These are phyloP conservation scores for Scopulariopsis brevicaulis DNA, from an alignment of 2,329 filamentous ascomycete species.

Conservation along the genomic window DNA sequence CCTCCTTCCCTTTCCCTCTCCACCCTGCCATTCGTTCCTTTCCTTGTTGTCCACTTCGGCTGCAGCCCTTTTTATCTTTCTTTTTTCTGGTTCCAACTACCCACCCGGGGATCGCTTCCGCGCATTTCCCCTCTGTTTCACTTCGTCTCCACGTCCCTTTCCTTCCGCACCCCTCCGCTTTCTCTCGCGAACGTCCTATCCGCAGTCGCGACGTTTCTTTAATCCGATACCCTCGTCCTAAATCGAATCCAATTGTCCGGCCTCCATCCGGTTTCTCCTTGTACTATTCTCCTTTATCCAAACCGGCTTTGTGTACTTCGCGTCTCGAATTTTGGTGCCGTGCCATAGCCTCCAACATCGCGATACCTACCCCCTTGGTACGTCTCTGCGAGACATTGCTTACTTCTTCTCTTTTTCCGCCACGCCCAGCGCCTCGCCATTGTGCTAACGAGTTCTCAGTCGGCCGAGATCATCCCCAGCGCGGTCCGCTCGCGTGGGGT, in stretches of 20 bases:
- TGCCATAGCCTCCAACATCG: neutral
- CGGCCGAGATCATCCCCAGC: neutral
- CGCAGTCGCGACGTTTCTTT: neutral
- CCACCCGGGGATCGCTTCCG: neutral
- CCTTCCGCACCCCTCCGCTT: neutral
- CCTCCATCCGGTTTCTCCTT: neutral
- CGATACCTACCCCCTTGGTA: neutral
- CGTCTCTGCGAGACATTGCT: neutral
- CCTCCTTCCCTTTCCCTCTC: slow-evolving; percentile 1
- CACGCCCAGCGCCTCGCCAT: too few relatives aligned
- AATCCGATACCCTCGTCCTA: neutral
- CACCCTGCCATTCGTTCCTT: neutral
- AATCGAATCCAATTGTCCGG: neutral
- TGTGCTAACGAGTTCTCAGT: neutral
- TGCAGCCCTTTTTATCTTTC: neutral
- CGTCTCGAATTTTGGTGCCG: neutral
- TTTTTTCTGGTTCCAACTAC: neutral
- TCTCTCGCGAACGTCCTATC: neutral
- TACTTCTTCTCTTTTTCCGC: neutral
- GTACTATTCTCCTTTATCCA: neutral
- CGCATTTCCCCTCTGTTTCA: slow-evolving; percentile 3
- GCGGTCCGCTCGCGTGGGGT: neutral
- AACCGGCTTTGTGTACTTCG: neutral
- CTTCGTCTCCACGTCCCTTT: neutral
- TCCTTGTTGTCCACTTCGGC: slow-evolving; percentile 1